Percentiles rank a stretch among this genome's conserved stretches.
phyloP scores from a whole-genome alignment of 192 early-diverging fungal species.

The Coemansia sp. region DNA sequence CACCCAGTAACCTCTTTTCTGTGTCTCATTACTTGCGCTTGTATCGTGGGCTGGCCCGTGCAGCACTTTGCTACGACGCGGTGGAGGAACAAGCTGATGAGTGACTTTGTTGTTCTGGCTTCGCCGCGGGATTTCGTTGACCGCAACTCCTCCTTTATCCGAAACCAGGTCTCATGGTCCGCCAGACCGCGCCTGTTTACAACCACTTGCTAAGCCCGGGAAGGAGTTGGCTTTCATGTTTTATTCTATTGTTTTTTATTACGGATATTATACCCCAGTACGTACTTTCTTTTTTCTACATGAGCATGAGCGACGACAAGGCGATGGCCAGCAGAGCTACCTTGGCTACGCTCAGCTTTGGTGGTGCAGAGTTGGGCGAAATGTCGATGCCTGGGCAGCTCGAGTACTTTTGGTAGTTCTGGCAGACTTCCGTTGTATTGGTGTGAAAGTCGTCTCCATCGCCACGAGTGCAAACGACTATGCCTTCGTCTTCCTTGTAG shows the following conservation, averaged over 20 bases:
- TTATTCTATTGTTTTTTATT: neutral
- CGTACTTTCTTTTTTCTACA: constrained; percentile 14
- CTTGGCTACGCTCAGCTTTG: constrained; percentile 24
- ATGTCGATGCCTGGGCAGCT: constrained; percentile 35
- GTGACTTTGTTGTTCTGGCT: constrained; percentile 47
- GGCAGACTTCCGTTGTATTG: constrained; percentile 30
- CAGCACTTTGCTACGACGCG: constrained; percentile 20
- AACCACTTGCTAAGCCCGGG: neutral
- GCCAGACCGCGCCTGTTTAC: constrained; percentile 4
- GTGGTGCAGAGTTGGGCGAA: constrained; percentile 10
- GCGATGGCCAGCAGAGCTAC: constrained; percentile 38
- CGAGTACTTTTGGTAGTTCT: constrained; percentile 40
- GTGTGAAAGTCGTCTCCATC: constrained; percentile 26
- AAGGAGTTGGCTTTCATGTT: no score
- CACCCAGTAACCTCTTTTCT: constrained; percentile 42
- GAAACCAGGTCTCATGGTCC: constrained; percentile 39
- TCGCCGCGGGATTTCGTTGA: constrained; percentile 40
- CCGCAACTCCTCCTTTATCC: constrained; percentile 34
- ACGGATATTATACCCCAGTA: neutral
- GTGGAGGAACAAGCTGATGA: constrained; percentile 46
- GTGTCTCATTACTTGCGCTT: constrained; percentile 41
- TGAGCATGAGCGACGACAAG: constrained; percentile 16
- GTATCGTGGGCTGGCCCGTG: constrained; percentile 46
- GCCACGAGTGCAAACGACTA: constrained; percentile 38
- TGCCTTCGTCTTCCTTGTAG: constrained; percentile 12